These are phyloP conservation scores for Talaromyces piceae DNA, from an alignment of 2,329 filamentous ascomycete genomes.

Conservation along the genomic window DNA sequence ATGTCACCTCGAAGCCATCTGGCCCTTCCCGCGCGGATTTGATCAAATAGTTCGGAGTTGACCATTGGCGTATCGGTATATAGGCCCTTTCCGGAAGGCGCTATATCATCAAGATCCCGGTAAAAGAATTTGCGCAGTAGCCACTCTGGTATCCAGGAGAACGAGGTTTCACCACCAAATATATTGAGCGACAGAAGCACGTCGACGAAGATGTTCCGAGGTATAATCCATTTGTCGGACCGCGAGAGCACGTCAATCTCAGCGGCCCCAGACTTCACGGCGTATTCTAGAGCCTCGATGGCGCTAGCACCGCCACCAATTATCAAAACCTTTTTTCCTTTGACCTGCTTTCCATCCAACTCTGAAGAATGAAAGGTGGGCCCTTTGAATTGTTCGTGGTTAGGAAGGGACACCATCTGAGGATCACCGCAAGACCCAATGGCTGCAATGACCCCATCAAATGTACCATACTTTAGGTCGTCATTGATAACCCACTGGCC, in stretches of 20 bases:
- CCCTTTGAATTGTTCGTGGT: conserved; percentile 66
- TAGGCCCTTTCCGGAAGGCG: conserved; percentile 63
- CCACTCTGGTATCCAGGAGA: conserved; percentile 72
- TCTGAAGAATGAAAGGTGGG: conserved; percentile 67
- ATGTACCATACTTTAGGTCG: conserved; percentile 61
- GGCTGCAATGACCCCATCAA: conserved; percentile 71
- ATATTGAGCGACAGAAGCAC: conserved; percentile 68
- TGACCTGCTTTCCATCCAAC: conserved; percentile 63
- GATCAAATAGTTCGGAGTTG: conserved; percentile 71
- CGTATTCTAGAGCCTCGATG: conserved; percentile 76
- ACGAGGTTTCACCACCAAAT: conserved; percentile 65
- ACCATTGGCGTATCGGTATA: conserved; percentile 84
- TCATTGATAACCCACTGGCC: conserved; percentile 75
- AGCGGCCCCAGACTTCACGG: conserved; percentile 56
- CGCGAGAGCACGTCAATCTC: conserved; percentile 67
- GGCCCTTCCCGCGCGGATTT: conserved; percentile 63
- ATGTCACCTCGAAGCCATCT: conserved; percentile 80
- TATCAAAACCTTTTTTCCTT: conserved; percentile 67
- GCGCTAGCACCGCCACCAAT: conserved; percentile 75
- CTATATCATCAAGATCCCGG: conserved; percentile 66
- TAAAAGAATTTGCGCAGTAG: conserved; percentile 75
- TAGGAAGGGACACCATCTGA: conserved; percentile 63
- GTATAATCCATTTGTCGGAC: conserved; percentile 82
- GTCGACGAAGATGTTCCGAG: conserved; percentile 68
- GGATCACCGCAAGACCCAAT: conserved; percentile 74